Evolutionary conservation across 2,329 filamentous ascomycete species (phyloP).

Genomic region (Diaporthe citri): DNA sequence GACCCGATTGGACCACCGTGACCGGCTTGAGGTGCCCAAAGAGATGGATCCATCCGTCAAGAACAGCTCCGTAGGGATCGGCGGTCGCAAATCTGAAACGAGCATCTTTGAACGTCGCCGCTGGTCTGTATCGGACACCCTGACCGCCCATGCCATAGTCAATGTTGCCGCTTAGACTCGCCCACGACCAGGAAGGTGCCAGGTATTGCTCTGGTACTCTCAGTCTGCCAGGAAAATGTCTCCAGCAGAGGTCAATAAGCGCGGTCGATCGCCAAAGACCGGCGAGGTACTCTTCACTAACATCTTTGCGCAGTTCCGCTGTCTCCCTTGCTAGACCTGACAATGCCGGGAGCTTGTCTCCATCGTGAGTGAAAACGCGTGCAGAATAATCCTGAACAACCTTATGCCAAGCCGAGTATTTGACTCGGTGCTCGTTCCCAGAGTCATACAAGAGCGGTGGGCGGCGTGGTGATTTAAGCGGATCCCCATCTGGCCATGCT

Average conservation of each 20-base stretch:
- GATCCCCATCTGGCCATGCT: background rate
- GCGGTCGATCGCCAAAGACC: background rate
- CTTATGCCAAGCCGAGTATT: background rate
- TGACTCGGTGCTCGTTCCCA: background rate
- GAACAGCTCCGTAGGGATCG: background rate
- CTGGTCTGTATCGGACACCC: background rate
- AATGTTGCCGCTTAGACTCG: background rate
- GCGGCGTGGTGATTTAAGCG: background rate
- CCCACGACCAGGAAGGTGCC: conserved; percentile 21
- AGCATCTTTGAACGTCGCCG: background rate
- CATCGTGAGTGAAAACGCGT: background rate
- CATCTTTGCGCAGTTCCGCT: background rate
- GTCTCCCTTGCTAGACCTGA: background rate
- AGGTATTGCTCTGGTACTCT: background rate
- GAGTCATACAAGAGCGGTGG: background rate
- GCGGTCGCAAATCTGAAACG: background rate
- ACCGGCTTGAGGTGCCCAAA: background rate
- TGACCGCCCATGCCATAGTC: rapidly evolving
- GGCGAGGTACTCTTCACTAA: background rate
- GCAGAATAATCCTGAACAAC: background rate
- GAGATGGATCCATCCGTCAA: background rate
- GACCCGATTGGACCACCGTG: background rate
- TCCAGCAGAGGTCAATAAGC: background rate
- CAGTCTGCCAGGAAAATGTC: no score
- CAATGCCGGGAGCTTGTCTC: background rate